These are phyloP conservation scores for Echria macrotheca DNA, from an alignment of 495 filamentous ascomycete species.

Conservation along the genomic window DNA sequence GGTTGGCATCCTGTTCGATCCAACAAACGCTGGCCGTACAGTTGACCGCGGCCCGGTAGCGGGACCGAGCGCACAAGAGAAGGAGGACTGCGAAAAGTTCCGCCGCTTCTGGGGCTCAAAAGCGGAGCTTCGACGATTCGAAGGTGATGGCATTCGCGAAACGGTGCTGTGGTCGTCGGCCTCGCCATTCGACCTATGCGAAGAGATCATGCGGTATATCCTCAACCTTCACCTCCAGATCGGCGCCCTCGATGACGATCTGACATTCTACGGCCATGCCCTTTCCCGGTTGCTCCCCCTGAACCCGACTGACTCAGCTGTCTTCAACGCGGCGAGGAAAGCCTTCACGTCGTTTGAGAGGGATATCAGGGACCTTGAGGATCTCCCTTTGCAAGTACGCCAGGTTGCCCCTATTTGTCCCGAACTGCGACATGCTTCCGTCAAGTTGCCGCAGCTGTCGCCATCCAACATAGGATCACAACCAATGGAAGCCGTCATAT, in stretches of 20 bases:
- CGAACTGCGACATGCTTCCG: slow-evolving; percentile 67
- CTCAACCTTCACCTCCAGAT: slow-evolving; percentile 55
- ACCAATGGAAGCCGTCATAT: slow-evolving; percentile 63
- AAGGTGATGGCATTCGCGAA: slow-evolving; percentile 66
- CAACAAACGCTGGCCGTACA: slow-evolving; percentile 60
- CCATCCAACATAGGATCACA: slow-evolving; percentile 29
- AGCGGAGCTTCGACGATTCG: slow-evolving; percentile 68
- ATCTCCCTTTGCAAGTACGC: slow-evolving; percentile 72
- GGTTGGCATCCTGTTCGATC: slow-evolving; percentile 67
- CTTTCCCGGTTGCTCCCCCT: slow-evolving; percentile 52
- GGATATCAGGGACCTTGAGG: slow-evolving; percentile 67
- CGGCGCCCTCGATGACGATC: slow-evolving; percentile 37
- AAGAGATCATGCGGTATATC: slow-evolving; percentile 75
- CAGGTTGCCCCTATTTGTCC: slow-evolving; percentile 68
- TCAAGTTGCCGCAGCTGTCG: slow-evolving; percentile 44
- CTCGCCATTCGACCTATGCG: slow-evolving; percentile 54
- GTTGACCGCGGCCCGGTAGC: slow-evolving; percentile 81
- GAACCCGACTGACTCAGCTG: slow-evolving; percentile 34
- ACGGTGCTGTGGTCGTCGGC: slow-evolving; percentile 76
- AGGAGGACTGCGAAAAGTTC: slow-evolving; percentile 59
- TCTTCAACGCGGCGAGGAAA: slow-evolving; percentile 48
- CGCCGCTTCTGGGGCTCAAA: slow-evolving; percentile 74
- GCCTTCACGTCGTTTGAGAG: slow-evolving; percentile 67
- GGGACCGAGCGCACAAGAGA: slow-evolving; percentile 56
- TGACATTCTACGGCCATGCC: slow-evolving; percentile 57